Base-by-base conservation (phyloP, 1,284 basidiomycete genomes). In the Apiotrichum gracile region DNA sequence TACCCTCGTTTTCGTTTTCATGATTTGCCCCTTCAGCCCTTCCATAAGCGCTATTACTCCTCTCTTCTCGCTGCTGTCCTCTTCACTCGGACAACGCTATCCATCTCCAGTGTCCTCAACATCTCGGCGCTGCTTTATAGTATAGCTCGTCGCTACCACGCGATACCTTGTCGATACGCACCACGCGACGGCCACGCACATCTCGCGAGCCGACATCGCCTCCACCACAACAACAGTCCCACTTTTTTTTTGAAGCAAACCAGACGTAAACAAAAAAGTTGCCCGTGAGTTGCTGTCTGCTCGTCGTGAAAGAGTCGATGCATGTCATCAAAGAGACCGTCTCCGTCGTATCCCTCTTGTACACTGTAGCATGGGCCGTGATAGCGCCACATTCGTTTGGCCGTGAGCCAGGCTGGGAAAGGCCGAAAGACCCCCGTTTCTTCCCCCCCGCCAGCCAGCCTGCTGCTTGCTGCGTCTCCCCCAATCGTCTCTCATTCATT, bases 111-210 rank as follows among this genome's bases (percentile, higher is more conserved):
- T 21, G 7, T 47, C 22, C 8, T 19, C 31, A 34, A 14, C 33
- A 34, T 14, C 31, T n/a, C 33, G 9, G 6, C 7, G 14, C 25
- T 17, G 14, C 33, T 16, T 34, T n/a, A n/a, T n/a, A n/a, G n/a
- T n/a, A n/a, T n/a, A n/a, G n/a, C 44, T 46, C 22, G 22, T 48
- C 46, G 34, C 38, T 48, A 48, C 38, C 46, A 48, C 46, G 35
- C 34, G 35, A 38, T 48, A 38, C 17, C 35, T 27, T 24, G 31
- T 29, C 47, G 19, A n/a, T 22, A 34, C n/a, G n/a, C 14, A 10
- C 57, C 57, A 59, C 57, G 57, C 57, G 57, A 55, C 53, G 57
- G 34, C 57, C 57, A 59, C 57, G 54, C 57, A 46, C 27, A 37
- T 49, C 34, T 47, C 57, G 56, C 52, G 52, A 50, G 52, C 43